phyloP scores from a whole-genome alignment of 1,284 basidiomycete genomes.

The Xanthoconium separans region DNA sequence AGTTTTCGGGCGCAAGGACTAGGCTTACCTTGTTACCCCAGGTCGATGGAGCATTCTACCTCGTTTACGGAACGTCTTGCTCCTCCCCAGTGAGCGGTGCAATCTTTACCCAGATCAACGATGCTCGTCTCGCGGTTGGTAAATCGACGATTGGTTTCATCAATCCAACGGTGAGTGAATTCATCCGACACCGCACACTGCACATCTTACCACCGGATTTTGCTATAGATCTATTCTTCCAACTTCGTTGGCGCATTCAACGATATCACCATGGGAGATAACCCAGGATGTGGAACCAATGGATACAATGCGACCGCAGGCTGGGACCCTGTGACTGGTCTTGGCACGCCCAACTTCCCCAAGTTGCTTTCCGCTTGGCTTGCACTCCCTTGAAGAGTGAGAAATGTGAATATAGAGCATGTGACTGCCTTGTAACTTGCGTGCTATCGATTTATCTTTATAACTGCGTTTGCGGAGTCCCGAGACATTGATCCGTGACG shows the following conservation, averaged over 20 bases:
- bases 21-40: background rate
- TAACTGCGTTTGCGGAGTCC: no score
- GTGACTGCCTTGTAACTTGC: no score
- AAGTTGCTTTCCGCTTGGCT: constrained; percentile 18
- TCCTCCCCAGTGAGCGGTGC: constrained; percentile 39
- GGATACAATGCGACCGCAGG: constrained; percentile 34
- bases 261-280: constrained; percentile 42
- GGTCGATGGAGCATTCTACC: constrained; percentile 36
- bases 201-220: background rate
- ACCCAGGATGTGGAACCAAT: constrained; percentile 37
- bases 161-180: constrained; percentile 28
- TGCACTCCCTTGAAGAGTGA: background rate
- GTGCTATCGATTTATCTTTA: no score
- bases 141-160: constrained; percentile 39
- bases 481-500: no score
- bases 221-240: constrained; percentile 16
- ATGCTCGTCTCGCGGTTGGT: constrained; percentile 38
- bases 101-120: constrained; percentile 47
- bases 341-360: constrained; percentile 32
- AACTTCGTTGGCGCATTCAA: constrained; percentile 29
- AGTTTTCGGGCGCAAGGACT: background rate
- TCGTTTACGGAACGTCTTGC: constrained; percentile 37
- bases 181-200: background rate
- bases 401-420: background rate
- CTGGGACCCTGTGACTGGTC: constrained; percentile 39